These are phyloP conservation scores for Thalassiosira oceanica DNA, from an alignment of 352 stramenopile species.

Conservation along the genomic window DNA sequence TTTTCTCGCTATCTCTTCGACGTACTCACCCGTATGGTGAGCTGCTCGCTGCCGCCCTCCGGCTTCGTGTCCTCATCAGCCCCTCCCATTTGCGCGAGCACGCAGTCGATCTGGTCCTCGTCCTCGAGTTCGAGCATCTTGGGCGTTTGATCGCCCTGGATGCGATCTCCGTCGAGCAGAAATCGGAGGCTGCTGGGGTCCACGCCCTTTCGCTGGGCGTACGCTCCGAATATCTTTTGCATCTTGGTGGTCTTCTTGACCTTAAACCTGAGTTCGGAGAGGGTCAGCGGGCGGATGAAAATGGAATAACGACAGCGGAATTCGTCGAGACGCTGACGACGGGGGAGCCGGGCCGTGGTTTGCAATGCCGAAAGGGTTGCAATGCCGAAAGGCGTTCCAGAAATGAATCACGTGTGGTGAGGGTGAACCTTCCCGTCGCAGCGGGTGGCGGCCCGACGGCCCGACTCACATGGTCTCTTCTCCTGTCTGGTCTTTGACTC, in stretches of 20 bases:
- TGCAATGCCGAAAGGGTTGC: not conserved
- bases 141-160: conserved; percentile 89
- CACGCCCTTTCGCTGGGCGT: conserved; percentile 92
- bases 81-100: conserved; percentile 73
- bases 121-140: conserved; percentile 94
- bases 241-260: conserved; percentile 50
- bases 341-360: not conserved
- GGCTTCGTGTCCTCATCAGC: conserved; percentile 15
- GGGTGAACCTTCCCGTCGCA: no score
- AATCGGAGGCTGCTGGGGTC: conserved; percentile 87
- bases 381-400: not conserved
- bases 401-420: not conserved
- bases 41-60: conserved; percentile 12
- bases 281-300: not conserved
- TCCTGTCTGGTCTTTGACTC: conserved; percentile 37
- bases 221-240: conserved; percentile 85
- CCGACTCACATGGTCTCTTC: conserved; percentile 29
- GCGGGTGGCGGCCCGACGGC: not conserved
- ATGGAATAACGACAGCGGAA: not conserved
- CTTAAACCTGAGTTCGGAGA: conserved; percentile 28
- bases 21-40: conserved; percentile 43
- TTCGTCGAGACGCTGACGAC: not conserved
- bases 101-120: conserved; percentile 95
- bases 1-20: no score
- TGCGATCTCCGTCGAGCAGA: conserved; percentile 90